Evolutionary conservation across 1,284 basidiomycete species (phyloP).

Genomic region (Cystobasidium pallidum): DNA sequence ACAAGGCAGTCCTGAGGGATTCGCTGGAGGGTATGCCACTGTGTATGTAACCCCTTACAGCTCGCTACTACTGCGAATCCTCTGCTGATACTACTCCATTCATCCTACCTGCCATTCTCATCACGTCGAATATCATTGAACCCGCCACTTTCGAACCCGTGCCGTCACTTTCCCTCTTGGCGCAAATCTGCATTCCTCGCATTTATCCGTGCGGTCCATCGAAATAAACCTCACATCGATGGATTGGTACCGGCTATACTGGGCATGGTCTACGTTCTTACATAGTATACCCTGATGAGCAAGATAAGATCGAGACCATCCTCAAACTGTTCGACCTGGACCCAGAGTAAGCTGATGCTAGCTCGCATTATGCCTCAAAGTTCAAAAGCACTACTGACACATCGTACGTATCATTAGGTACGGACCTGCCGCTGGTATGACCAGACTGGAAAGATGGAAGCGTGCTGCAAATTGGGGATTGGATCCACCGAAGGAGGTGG

Average conservation of each 20-base stretch:
- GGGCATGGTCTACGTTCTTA: not conserved
- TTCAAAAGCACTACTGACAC: not conserved
- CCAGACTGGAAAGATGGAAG: constrained; percentile 76
- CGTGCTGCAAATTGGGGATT: constrained; percentile 78
- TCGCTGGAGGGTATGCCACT: constrained; percentile 29
- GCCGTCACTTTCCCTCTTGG: constrained; percentile 7
- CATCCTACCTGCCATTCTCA: not conserved
- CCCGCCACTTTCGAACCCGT: constrained; percentile 6
- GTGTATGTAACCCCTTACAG: constrained; percentile 8
- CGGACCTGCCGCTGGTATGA: constrained; percentile 41
- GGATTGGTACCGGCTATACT: not conserved
- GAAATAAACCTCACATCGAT: not conserved
- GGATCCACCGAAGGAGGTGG: constrained; percentile 78
- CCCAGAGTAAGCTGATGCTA: constrained; percentile 31
- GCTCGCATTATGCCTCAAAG: not conserved
- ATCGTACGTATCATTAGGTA: constrained; percentile 6
- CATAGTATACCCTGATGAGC: constrained; percentile 40
- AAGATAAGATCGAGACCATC: constrained; percentile 41
- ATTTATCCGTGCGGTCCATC: constrained; percentile 1
- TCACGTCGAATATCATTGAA: constrained; percentile 27
- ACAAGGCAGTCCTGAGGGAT: constrained; percentile 25
- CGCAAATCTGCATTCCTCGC: constrained; percentile 20
- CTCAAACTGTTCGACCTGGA: constrained; percentile 44
- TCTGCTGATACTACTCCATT: not conserved
- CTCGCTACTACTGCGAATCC: constrained; percentile 1